Evolutionary conservation across 176 grass and related monocot species (phyloP), one percentile per base, ranked within the genome.

Genomic region (Hsuehochloa calcarea): DNA sequence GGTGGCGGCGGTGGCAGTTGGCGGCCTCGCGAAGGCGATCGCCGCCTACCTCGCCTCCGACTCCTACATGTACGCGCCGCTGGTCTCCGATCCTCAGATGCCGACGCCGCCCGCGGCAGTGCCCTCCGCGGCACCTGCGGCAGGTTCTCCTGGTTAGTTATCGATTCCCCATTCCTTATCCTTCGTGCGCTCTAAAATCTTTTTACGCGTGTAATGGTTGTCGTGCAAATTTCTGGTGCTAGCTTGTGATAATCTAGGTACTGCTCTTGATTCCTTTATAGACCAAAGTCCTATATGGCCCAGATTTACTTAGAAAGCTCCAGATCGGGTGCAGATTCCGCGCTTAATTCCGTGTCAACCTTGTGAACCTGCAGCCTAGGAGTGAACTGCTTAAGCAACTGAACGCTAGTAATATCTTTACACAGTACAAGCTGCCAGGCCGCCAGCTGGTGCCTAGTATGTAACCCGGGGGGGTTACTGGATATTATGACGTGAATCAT

Each of bases 31-130:
- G 4, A 84, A 80, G 80, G 74, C 68, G n/a, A 41, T 90, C 41
- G 74, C 80, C 0, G 80, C 64, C 20, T 90, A 90, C 80, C 85
- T 90, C 50, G 49, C 68, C 40, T 80, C 68, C 23, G 89, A 90
- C 60, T 87, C 84, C 59, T 90, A 84, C 43, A 80, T 87, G 89
- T 90, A 90, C 80, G 89, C 80, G 5, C 84, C 89, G 49, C 80
- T 90, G 49, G 59, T 84, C 13, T 83, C 38, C 1, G 47, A 64
- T 10, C 40, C 79, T 6, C 66, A 26, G 15, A 5, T 13, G 11
- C 41, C 6, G 20, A 3, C 3, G 4, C 46, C 50, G 22, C 23
- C 81, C 1, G 10, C 16, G 61, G 50, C 41, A 31, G 77, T 51
- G 34, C 70, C 73, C 13, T 34, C 50, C 10, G 27, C 40, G 31